Conservation (phyloP, 176 grass and related monocot species). For the Thalia dealbata region DNA sequence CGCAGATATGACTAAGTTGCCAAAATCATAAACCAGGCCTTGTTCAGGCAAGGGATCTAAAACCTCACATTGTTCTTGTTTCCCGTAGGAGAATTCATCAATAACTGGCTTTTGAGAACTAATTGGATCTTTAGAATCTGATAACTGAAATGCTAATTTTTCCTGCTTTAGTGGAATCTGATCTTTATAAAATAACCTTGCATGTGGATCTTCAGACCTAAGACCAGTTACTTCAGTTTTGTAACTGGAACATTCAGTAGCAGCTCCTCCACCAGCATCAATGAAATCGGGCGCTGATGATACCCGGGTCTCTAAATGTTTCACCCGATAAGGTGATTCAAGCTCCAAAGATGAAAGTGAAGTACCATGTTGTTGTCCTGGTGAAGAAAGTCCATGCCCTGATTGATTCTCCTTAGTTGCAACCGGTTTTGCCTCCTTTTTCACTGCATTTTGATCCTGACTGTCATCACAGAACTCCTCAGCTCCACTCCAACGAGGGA, state of each 20-base stretch:
- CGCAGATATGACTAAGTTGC: neutral
- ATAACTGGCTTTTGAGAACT: constrained; percentile 6
- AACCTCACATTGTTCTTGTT: neutral
- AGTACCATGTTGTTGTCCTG: neutral
- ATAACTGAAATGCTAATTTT: constrained; percentile 3
- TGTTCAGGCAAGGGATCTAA: neutral
- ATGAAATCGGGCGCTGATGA: neutral
- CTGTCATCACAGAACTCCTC: constrained; percentile 3
- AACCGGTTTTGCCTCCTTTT: constrained; percentile 10
- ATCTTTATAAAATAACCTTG: neutral
- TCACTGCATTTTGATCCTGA: constrained; percentile 21
- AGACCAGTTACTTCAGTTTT: neutral
- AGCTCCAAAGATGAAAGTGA: constrained; percentile 5
- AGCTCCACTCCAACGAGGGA: neutral
- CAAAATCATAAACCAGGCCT: neutral
- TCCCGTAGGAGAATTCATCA: neutral
- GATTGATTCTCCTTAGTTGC: constrained; percentile 11
- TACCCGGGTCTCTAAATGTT: neutral
- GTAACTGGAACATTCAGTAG: constrained; percentile 1
- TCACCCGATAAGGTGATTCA: neutral
- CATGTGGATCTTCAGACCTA: constrained; percentile 1
- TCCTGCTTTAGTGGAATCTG: neutral
- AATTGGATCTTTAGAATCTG: constrained; percentile 10
- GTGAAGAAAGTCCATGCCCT: neutral
- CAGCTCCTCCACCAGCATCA: neutral